These are phyloP conservation scores for Tripterygium wilfordii DNA, from an alignment of 177 flowering plant genomes.

Conservation along the genomic window DNA sequence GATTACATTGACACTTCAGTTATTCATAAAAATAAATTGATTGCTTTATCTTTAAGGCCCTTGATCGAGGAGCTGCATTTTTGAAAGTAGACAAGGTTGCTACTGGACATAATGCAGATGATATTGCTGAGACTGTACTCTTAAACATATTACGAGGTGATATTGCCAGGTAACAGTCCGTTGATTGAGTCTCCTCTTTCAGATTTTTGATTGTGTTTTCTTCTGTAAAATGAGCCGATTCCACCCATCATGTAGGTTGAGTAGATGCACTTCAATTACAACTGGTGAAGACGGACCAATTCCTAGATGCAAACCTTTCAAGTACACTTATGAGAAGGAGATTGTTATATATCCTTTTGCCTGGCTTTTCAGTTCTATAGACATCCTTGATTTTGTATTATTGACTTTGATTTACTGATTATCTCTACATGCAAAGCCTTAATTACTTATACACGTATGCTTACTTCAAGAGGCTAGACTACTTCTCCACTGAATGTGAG, in stretches of 20 bases:
- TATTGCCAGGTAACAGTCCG: constrained; percentile 72
- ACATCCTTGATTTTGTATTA: constrained; percentile 3
- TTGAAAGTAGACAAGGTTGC: constrained; percentile 89
- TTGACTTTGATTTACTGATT: constrained; percentile 2
- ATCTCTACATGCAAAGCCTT: constrained; percentile 37
- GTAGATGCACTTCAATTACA: constrained; percentile 84
- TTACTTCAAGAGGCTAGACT: constrained; percentile 94
- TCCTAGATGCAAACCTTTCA: constrained; percentile 99
- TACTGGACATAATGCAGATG: constrained; percentile 99
- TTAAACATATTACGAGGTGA: constrained; percentile 94
- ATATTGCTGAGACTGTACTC: constrained; percentile 95
- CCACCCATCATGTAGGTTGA: constrained; percentile 48
- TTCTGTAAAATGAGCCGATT: constrained; percentile 1
- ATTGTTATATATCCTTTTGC: constrained; percentile 96
- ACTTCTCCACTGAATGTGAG: constrained; percentile 98
- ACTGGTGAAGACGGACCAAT: constrained; percentile 99
- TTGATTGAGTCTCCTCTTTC: not conserved
- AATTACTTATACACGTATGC: constrained; percentile 84
- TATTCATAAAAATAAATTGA: too few relatives aligned
- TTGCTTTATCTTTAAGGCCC: constrained; percentile 51
- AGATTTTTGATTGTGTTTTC: constrained; percentile 6
- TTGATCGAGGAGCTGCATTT: constrained; percentile 96
- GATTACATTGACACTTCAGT: too few relatives aligned
- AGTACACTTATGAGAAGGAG: constrained; percentile 98
- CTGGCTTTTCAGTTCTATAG: constrained; percentile 3